Conservation (phyloP, 257 asterid species). For the Scutellaria minor region DNA sequence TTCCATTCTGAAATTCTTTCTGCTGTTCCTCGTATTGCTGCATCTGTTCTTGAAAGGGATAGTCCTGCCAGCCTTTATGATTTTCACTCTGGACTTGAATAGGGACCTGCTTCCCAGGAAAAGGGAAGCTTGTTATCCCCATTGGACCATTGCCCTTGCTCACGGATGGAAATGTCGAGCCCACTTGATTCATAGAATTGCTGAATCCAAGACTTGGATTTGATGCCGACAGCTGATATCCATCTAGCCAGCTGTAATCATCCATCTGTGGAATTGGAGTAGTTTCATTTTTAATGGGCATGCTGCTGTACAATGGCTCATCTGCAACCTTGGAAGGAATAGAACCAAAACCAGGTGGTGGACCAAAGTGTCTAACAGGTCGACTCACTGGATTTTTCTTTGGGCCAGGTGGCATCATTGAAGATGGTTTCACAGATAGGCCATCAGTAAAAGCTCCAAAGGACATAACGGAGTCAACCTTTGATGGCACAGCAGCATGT, state of each 20-base stretch:
- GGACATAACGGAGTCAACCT: slow-evolving; percentile 54
- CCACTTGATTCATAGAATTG: slow-evolving; percentile 51
- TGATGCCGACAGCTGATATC: slow-evolving; percentile 66
- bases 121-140: slow-evolving; percentile 68
- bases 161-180: slow-evolving; percentile 43
- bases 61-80: slow-evolving; percentile 60
- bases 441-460: slow-evolving; percentile 49
- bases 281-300: slow-evolving; percentile 51
- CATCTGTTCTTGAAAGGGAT: slow-evolving; percentile 57
- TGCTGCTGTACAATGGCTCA: slow-evolving; percentile 49
- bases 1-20: slow-evolving; percentile 61
- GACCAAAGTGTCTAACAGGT: slow-evolving; percentile 86
- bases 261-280: slow-evolving; percentile 54
- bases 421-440: slow-evolving; percentile 49
- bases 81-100: slow-evolving; percentile 57
- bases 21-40: slow-evolving; percentile 63
- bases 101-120: slow-evolving; percentile 81
- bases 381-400: slow-evolving; percentile 91
- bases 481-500: slow-evolving; percentile 53
- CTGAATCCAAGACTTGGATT: slow-evolving; percentile 59
- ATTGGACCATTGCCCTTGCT: slow-evolving; percentile 52
- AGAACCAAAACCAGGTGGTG: slow-evolving; percentile 98
- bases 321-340: slow-evolving; percentile 65
- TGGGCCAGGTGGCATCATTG: slow-evolving; percentile 54
- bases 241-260: slow-evolving; percentile 94